A percentile compares a stretch with the other conserved stretches of the same genome.
Conservation (phyloP, 805 yeast species). For the Sporopachydermia lactativora region DNA sequence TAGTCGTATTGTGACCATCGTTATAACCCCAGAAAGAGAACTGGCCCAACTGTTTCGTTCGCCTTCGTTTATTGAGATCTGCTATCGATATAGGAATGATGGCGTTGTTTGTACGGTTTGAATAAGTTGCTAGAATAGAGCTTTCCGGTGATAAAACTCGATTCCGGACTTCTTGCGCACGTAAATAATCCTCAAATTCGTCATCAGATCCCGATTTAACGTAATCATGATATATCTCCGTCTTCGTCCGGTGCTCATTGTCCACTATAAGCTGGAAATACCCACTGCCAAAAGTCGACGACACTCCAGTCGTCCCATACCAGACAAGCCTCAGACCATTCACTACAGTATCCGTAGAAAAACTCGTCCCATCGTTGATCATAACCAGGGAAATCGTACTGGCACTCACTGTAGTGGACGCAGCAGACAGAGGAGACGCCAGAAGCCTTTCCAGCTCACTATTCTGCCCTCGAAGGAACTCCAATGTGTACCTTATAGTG, state of each 20-base stretch:
- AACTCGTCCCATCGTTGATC: constrained; percentile 1
- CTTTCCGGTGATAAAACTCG: neutral
- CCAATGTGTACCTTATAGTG: neutral
- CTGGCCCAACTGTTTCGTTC: constrained; percentile 1
- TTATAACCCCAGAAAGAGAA: neutral
- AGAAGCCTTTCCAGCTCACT: neutral
- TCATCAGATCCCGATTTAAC: neutral
- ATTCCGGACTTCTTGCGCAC: neutral
- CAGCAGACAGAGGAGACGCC: neutral
- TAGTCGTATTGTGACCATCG: neutral
- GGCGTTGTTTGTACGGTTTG: neutral
- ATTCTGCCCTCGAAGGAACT: neutral
- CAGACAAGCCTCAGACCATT: constrained; percentile 1
- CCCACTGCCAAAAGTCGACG: constrained; percentile 2
- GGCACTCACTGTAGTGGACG: too few species aligned
- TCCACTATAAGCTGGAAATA: constrained; percentile 1
- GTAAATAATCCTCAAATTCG: neutral
- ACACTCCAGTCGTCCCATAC: constrained; percentile 2
- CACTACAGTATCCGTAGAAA: neutral
- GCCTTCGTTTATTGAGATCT: neutral
- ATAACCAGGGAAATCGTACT: neutral
- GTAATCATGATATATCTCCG: neutral
- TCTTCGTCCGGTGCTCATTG: neutral
- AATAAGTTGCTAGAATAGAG: neutral
- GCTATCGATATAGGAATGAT: neutral